Conservation (phyloP, 2,329 filamentous ascomycete genomes). For the Fusarium sp. region DNA sequence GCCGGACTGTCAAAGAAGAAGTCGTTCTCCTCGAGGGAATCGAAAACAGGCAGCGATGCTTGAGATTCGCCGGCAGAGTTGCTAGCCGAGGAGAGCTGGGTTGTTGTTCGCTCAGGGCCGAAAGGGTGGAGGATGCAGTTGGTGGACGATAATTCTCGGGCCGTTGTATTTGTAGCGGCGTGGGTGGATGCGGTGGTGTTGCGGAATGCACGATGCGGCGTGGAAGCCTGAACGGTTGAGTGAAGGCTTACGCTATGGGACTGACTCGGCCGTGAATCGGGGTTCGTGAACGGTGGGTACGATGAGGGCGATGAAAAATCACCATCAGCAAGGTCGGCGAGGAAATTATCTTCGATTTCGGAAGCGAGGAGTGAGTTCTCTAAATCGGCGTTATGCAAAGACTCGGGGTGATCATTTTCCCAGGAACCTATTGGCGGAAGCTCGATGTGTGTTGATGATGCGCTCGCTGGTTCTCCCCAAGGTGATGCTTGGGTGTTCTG, state of each 20-base stretch:
- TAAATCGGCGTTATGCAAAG: not conserved
- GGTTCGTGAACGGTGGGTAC: conserved; percentile 45
- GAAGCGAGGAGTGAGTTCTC: conserved; percentile 4
- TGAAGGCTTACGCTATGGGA: conserved; percentile 12
- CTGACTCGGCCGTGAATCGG: conserved; percentile 21
- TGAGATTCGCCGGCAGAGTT: conserved; percentile 40
- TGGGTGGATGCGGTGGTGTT: not conserved
- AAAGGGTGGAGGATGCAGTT: conserved; percentile 27
- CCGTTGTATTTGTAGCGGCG: not conserved
- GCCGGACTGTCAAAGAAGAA: conserved; percentile 37
- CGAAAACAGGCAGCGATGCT: conserved; percentile 40
- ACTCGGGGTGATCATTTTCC: not conserved
- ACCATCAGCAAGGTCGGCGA: conserved; percentile 40
- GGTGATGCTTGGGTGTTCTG: conserved; percentile 2
- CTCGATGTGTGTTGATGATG: conserved; percentile 1
- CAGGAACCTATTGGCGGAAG: conserved; percentile 1
- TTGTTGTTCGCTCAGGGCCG: conserved; percentile 32
- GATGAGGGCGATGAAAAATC: conserved; percentile 50
- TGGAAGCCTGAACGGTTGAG: conserved; percentile 31
- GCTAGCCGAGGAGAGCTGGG: conserved; percentile 33
- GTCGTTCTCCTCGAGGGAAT: conserved; percentile 42
- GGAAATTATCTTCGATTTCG: conserved; percentile 37
- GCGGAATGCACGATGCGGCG: conserved; percentile 23
- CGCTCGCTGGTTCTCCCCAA: not conserved
- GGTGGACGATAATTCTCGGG: conserved; percentile 35